Percentiles rank a stretch among this genome's conserved stretches.
These are phyloP conservation scores for Claviceps fusiformis DNA, from an alignment of 2,329 filamentous ascomycete genomes.

Conservation along the genomic window DNA sequence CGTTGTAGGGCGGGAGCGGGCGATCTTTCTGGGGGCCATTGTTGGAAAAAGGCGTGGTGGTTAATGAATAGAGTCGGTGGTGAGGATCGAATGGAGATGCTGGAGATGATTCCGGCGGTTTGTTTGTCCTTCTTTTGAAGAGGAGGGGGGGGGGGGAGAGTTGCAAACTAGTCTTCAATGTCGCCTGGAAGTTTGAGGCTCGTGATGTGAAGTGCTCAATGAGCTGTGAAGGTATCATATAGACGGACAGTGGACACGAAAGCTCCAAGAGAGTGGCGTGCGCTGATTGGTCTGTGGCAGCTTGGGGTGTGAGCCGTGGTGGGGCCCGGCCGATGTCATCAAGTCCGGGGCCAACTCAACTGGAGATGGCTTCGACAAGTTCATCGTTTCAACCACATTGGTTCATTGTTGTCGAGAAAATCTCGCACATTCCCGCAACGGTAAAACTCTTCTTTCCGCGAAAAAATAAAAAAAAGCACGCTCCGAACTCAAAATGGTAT, in stretches of 20 bases:
- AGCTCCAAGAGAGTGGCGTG: slow-evolving; percentile 17
- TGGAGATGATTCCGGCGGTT: too few relatives aligned
- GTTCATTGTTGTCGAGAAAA: neutral
- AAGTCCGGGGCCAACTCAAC: neutral
- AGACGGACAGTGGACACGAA: slow-evolving; percentile 18
- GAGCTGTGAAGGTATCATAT: neutral
- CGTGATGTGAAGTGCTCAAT: too few relatives aligned
- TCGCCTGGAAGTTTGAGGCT: neutral
- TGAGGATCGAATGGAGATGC: too few relatives aligned
- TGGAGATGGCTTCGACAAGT: neutral
- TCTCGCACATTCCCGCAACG: neutral
- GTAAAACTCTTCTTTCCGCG: neutral
- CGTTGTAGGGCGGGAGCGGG: slow-evolving; percentile 14
- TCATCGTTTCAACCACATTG: neutral
- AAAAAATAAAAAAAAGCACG: too few relatives aligned
- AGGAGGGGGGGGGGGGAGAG: too few relatives aligned
- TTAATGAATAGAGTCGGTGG: too few relatives aligned
- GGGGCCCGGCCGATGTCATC: neutral
- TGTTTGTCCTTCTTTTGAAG: too few relatives aligned
- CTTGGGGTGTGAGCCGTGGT: neutral
- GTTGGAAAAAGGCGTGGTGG: neutral
- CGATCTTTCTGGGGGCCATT: slow-evolving; percentile 40
- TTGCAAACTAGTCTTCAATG: too few relatives aligned
- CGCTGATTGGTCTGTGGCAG: slow-evolving; percentile 18
- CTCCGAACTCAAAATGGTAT: neutral